Conservation (phyloP, 2,329 filamentous ascomycete genomes). For the Cercospora sesami region DNA sequence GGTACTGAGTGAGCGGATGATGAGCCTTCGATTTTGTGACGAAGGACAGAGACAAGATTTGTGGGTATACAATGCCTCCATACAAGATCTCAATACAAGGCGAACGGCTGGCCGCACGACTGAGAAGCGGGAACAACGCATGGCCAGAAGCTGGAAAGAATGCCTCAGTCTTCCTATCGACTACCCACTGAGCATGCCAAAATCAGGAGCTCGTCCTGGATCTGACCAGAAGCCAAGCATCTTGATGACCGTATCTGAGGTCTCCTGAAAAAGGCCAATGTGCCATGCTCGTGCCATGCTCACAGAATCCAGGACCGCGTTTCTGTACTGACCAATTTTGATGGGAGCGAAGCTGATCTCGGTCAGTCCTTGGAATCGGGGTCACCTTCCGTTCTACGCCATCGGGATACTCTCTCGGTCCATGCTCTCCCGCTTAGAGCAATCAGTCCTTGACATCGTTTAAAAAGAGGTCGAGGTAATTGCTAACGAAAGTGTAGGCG, state of each 20-base stretch:
- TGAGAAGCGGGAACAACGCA: neutral
- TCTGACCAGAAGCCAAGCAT: neutral
- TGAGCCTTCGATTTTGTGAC: neutral
- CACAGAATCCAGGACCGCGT: neutral
- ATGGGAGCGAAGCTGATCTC: neutral
- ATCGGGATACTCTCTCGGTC: neutral
- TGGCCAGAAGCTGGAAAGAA: neutral
- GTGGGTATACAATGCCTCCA: neutral
- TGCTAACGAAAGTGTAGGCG: neutral
- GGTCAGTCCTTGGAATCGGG: neutral
- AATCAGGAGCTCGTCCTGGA: neutral
- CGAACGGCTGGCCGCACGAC: neutral
- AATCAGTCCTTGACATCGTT: neutral
- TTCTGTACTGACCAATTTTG: neutral
- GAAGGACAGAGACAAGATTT: neutral
- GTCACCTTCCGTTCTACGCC: neutral
- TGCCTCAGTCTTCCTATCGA: neutral
- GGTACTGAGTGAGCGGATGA: neutral
- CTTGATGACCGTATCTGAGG: neutral
- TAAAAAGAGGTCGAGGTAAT: neutral
- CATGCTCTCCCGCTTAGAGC: neutral
- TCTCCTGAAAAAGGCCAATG: neutral
- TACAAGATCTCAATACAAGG: neutral
- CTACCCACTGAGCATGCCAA: neutral
- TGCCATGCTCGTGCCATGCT: neutral